Conservation (phyloP, 495 filamentous ascomycete genomes). For the Penicillium herquei region DNA sequence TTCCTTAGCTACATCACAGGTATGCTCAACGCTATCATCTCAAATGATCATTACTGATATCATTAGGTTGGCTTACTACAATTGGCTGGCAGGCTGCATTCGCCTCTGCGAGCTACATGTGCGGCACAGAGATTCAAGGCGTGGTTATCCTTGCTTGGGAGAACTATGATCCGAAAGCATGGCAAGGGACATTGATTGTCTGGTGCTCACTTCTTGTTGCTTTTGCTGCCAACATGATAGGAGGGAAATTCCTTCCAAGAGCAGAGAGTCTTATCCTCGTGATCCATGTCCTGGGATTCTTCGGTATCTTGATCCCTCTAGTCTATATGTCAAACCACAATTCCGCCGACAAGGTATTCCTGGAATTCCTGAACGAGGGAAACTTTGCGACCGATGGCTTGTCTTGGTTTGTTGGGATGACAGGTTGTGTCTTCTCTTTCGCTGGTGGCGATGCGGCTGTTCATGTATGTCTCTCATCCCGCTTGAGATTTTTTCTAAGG, state of each 20-base stretch:
- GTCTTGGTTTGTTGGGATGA: constrained; percentile 34
- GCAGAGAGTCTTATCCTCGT: constrained; percentile 38
- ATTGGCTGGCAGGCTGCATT: constrained; percentile 34
- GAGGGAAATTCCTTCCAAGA: constrained; percentile 36
- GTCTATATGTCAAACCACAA: constrained; percentile 23
- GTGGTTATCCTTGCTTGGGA: constrained; percentile 22
- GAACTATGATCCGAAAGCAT: constrained; percentile 27
- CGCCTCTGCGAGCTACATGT: constrained; percentile 25
- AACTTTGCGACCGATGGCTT: constrained; percentile 33
- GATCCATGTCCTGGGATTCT: constrained; percentile 44
- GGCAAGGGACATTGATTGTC: constrained; percentile 43
- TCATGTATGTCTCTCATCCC: constrained; percentile 24
- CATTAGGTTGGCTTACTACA: constrained; percentile 32
- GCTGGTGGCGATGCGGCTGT: constrained; percentile 32
- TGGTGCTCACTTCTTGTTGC: constrained; percentile 24
- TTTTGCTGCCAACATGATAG: constrained; percentile 30
- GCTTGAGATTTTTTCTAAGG: constrained; percentile 44
- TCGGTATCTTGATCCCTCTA: constrained; percentile 45
- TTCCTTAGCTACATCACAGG: constrained; percentile 45
- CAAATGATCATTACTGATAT: not conserved
- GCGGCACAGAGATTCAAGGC: constrained; percentile 37
- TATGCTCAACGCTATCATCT: not conserved
- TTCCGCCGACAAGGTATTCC: constrained; percentile 29
- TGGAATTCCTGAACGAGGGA: constrained; percentile 34
- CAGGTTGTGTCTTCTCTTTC: constrained; percentile 27